phyloP scores from a whole-genome alignment of 164 flowering plant genomes.

The Dillenia turbinata region DNA sequence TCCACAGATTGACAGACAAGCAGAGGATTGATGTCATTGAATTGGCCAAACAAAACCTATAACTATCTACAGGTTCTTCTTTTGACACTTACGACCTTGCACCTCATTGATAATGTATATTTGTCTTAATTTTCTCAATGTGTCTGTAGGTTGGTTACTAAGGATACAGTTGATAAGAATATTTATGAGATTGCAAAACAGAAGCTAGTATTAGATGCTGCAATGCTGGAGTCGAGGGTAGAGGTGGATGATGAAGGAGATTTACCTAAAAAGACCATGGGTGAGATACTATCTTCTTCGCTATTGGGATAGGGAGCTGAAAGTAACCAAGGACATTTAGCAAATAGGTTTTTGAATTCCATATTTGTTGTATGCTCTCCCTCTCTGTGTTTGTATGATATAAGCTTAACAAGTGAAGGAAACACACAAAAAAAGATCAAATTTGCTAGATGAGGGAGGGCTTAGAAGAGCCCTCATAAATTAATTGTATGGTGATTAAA shows the following conservation, averaged over 20 bases:
- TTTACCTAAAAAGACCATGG: conserved; percentile 82
- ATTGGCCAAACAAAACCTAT: conserved; percentile 93
- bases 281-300: conserved; percentile 81
- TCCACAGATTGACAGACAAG: conserved; percentile 95
- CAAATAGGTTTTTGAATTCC: too few relatives aligned
- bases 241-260: conserved; percentile 53
- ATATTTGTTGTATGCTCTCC: not conserved
- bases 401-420: too few relatives aligned
- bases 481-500: too few relatives aligned
- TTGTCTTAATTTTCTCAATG: not conserved
- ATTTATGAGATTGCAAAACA: conserved; percentile 91
- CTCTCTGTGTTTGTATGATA: too few relatives aligned
- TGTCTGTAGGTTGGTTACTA: conserved; percentile 78
- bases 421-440: too few relatives aligned
- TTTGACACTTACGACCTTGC: not conserved
- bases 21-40: conserved; percentile 96
- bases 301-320: conserved; percentile 28
- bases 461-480: too few relatives aligned
- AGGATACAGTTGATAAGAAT: conserved; percentile 90
- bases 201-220: conserved; percentile 86
- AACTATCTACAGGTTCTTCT: conserved; percentile 68
- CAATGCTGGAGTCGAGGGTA: conserved; percentile 68
- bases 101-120: not conserved
- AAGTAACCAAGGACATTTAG: too few relatives aligned
- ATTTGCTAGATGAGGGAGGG: too few relatives aligned